Percentiles rank a stretch among this genome's conserved stretches.
Conservation (phyloP, 2,329 filamentous ascomycete genomes). For the Pseudogymnoascus sp. region DNA sequence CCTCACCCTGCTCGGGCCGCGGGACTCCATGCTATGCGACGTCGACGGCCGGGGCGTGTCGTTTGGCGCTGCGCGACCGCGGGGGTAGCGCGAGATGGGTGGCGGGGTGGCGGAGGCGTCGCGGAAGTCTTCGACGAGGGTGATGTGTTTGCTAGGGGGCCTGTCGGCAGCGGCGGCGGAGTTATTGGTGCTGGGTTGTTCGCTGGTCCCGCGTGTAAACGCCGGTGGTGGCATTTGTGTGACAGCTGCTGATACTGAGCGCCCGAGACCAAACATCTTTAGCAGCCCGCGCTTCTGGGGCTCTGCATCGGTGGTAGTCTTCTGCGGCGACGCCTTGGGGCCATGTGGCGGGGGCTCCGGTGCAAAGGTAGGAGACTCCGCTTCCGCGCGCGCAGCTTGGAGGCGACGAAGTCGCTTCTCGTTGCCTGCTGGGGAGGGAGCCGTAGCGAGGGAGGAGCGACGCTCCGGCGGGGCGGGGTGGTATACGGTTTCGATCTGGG, state of each 20-base stretch:
- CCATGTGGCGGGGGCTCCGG: background rate
- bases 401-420: slow-evolving; percentile 7
- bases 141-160: background rate
- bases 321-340: background rate
- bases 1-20: background rate
- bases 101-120: background rate
- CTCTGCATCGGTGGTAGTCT: background rate
- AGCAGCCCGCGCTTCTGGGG: background rate
- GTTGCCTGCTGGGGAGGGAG: slow-evolving; percentile 9
- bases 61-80: background rate
- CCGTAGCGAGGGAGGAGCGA: slow-evolving; percentile 23
- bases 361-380: background rate
- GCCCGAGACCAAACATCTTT: background rate
- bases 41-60: background rate
- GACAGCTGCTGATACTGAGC: background rate
- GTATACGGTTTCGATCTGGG: slow-evolving; percentile 15
- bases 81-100: background rate
- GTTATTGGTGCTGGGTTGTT: background rate
- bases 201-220: background rate
- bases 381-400: background rate
- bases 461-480: slow-evolving; percentile 22
- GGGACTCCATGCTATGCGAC: background rate
- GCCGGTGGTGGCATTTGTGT: background rate
- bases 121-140: background rate
- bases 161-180: background rate